Evolutionary conservation across 108 stramenopile species (phyloP), one percentile per base, ranked within the genome.

Genomic region (Cyclotella distinguenda): DNA sequence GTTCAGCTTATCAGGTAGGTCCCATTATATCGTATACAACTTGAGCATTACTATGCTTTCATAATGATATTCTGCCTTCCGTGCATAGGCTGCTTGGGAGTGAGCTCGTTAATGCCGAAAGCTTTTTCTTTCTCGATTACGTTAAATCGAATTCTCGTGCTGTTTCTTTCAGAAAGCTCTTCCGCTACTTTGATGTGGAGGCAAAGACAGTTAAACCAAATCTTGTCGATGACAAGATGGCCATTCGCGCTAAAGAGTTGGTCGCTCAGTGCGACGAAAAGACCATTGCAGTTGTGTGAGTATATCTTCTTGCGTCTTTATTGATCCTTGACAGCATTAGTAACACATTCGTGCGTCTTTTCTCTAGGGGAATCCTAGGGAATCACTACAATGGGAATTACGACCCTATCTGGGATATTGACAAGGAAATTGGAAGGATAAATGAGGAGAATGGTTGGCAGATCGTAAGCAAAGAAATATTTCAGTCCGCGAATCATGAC

Each of bases 361-460:
- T 52, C 26, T 28, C 21, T 19, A 53, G 52, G 1, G 66, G 71
- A 32, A 67, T 84, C 16, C 54, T 84, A 7, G 80, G 83, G 23
- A 74, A 68, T 66, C 78, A 78, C 56, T 84, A 76, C 68, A 81
- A 78, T 52, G 83, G 83, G 10, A 69, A 63, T 13, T 84, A 78
- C 66, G 83, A 84, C 39, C 74, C 78, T 19, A 68, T 84, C 16
- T 71, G 70, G 72, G 80, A 64, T 35, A 79, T 83, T 47, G 62
- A 78, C 28, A 54, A 44, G 28, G 70, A 71, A 40, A 21, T 83
- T 38, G 36, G 35, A 34, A 49, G 40, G 15, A 26, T 83, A 12
- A 83, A 83, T 46, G 66, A 39, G 12, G 75, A 68, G 21, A 79
- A 76, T 21, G 82, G 82, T 3, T 83, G 60, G 63, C 72, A 83